Conservation (phyloP, 2,329 filamentous ascomycete genomes). For the Alternaria dauci region DNA sequence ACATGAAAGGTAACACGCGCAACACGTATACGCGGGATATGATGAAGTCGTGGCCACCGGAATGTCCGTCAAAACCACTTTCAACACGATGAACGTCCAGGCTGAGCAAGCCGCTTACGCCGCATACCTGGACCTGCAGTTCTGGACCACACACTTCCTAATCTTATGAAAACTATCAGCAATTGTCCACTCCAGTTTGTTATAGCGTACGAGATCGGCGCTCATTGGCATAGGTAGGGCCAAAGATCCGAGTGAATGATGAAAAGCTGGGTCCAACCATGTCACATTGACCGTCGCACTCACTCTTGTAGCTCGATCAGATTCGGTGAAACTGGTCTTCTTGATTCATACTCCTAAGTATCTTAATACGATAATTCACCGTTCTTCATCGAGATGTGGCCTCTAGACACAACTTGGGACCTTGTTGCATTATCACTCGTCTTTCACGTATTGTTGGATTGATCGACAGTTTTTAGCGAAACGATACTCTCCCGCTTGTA, state of each 20-base stretch:
- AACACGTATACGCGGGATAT: background rate
- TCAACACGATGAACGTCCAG: too few species aligned
- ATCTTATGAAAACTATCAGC: background rate
- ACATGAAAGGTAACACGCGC: background rate
- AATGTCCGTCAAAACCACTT: too few species aligned
- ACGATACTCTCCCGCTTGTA: background rate
- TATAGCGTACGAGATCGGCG: background rate
- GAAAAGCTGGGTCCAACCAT: constrained; percentile 10
- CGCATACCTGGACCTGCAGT: background rate
- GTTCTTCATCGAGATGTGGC: background rate
- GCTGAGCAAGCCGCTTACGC: background rate
- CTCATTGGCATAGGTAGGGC: background rate
- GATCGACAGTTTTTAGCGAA: background rate
- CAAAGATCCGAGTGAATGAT: background rate
- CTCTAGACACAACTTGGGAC: background rate
- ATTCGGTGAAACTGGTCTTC: background rate
- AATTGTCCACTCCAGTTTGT: background rate
- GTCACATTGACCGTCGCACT: background rate
- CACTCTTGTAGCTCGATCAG: background rate
- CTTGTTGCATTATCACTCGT: background rate
- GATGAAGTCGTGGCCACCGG: background rate
- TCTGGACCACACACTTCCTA: background rate
- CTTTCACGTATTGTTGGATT: background rate
- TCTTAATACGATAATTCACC: background rate
- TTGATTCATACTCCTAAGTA: background rate